These are phyloP conservation scores for Orobanche coerulescens DNA, from an alignment of 257 asterid genomes.

Conservation along the genomic window DNA sequence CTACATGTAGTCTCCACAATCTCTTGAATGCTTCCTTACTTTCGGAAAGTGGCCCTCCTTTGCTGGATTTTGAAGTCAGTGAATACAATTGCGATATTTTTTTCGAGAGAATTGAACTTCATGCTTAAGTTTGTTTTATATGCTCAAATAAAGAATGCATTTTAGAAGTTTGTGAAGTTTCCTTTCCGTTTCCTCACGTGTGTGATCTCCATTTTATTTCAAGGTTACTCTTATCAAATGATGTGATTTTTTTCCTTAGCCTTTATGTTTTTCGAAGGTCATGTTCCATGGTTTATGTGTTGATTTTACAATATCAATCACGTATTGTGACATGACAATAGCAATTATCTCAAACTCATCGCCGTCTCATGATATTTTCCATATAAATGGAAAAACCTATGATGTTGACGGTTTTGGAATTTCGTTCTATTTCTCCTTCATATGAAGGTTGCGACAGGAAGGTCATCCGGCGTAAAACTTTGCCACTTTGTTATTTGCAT, in stretches of 20 bases:
- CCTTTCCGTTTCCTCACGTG: not conserved
- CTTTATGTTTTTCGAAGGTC: conserved; percentile 6
- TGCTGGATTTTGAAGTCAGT: conserved; percentile 92
- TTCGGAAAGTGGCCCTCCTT: conserved; percentile 82
- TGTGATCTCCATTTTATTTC: conserved; percentile 16
- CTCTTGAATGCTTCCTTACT: conserved; percentile 78
- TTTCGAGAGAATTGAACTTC: conserved; percentile 12
- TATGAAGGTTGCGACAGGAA: no score
- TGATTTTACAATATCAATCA: no score
- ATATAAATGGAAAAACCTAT: no score
- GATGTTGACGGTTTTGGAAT: no score
- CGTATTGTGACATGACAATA: no score
- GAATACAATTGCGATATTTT: conserved; percentile 15
- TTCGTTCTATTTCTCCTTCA: no score
- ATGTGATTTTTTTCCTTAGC: conserved; percentile 2
- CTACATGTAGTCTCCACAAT: conserved; percentile 81
- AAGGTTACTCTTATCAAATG: conserved; percentile 14
- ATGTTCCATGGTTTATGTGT: no score
- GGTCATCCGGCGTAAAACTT: no score
- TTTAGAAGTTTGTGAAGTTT: conserved; percentile 11
- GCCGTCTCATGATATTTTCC: no score
- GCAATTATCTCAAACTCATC: no score
- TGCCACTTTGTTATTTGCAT: no score
- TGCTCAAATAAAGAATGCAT: conserved; percentile 7
- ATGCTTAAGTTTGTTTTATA: conserved; percentile 10